Conservation (phyloP, 1,284 basidiomycete genomes). For the Cutaneotrichosporon sp. region DNA sequence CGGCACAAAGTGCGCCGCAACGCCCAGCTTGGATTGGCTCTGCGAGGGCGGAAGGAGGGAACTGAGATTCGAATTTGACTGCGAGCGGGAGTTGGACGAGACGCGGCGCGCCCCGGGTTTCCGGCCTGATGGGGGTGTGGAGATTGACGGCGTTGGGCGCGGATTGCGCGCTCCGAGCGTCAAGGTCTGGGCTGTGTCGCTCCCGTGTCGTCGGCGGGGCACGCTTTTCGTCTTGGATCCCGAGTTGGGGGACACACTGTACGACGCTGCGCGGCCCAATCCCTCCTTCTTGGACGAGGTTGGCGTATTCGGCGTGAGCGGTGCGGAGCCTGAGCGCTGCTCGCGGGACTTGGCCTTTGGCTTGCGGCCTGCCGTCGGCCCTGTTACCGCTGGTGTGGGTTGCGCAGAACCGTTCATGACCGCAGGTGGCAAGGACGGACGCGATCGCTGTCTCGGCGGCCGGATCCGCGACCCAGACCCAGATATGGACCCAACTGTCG, state of each 20-base stretch:
- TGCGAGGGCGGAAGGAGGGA: neutral
- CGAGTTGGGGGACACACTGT: neutral
- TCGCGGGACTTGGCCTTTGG: neutral
- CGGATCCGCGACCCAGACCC: neutral
- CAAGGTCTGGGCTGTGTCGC: slow-evolving; percentile 1
- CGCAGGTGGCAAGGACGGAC: neutral
- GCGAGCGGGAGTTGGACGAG: neutral
- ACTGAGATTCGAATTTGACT: neutral
- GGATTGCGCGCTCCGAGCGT: neutral
- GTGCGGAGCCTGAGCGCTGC: neutral
- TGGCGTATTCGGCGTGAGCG: neutral
- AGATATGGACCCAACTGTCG: neutral
- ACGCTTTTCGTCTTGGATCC: neutral
- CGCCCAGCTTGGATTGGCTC: slow-evolving; percentile 14
- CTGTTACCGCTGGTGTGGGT: neutral
- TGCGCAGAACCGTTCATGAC: neutral
- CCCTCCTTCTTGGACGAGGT: neutral
- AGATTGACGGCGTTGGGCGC: neutral
- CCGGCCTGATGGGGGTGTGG: neutral
- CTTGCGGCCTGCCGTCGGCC: neutral
- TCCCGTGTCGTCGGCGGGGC: neutral
- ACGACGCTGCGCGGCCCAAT: neutral
- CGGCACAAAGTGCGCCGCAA: slow-evolving; percentile 43
- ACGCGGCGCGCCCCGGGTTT: neutral
- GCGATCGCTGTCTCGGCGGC: neutral